Conservation (phyloP, 2,329 filamentous ascomycete species). For the Penicillium sclerotiorum region DNA sequence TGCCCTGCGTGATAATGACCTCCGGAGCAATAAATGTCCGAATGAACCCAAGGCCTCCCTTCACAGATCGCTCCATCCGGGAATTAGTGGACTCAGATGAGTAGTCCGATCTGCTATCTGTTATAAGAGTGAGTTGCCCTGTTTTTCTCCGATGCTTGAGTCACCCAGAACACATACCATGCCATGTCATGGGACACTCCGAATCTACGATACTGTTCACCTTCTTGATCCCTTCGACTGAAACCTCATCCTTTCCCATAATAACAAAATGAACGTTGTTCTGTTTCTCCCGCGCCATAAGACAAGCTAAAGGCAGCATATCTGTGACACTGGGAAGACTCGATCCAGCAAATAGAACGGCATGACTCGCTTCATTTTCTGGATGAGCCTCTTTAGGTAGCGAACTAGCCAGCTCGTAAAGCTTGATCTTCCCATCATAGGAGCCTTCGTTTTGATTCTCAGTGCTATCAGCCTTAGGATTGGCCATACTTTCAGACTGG, state of each 20-base stretch:
- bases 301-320: conserved; percentile 80
- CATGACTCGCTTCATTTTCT: conserved; percentile 62
- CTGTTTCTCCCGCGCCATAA: conserved; percentile 71
- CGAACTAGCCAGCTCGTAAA: conserved; percentile 64
- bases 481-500: conserved; percentile 15
- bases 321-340: conserved; percentile 72
- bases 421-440: conserved; percentile 70
- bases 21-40: conserved; percentile 75
- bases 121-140: conserved; percentile 1
- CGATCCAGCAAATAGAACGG: conserved; percentile 75
- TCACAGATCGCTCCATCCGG: conserved; percentile 67
- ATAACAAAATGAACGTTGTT: conserved; percentile 82
- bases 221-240: conserved; percentile 67
- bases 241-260: conserved; percentile 71
- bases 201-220: conserved; percentile 75
- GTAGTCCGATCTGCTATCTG: conserved; percentile 74
- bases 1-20: conserved; percentile 72
- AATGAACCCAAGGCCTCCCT: conserved; percentile 70
- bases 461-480: conserved; percentile 15
- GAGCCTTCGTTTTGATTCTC: conserved; percentile 33
- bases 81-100: conserved; percentile 68
- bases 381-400: conserved; percentile 60
- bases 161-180: conserved; percentile 43
- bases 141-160: neutral
- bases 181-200: conserved; percentile 67